These are phyloP conservation scores for Clarireedia monteithiana DNA, from an alignment of 2,329 filamentous ascomycete genomes.

Conservation along the genomic window DNA sequence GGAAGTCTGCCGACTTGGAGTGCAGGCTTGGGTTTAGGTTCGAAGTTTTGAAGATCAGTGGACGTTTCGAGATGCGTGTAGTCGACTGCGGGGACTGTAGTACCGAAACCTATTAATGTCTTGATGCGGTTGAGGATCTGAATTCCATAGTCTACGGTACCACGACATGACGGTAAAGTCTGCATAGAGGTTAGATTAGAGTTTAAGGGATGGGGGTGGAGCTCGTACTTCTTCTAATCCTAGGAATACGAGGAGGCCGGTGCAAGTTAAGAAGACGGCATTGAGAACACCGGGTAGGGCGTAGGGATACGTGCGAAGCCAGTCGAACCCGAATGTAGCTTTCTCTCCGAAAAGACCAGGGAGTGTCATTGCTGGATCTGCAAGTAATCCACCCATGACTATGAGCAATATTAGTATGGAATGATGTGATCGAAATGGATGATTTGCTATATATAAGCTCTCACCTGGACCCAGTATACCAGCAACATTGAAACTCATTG, in stretches of 20 bases:
- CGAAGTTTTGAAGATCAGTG: background rate
- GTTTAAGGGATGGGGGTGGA: background rate
- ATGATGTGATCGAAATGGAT: background rate
- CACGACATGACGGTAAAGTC: slow-evolving; percentile 7
- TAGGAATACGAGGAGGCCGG: slow-evolving; percentile 27
- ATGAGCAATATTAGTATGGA: slow-evolving; percentile 3
- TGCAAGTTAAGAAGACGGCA: slow-evolving; percentile 25
- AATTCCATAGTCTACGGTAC: slow-evolving; percentile 4
- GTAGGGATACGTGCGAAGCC: slow-evolving; percentile 34
- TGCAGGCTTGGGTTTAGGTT: background rate
- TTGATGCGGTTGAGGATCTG: slow-evolving; percentile 3
- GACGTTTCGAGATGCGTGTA: slow-evolving; percentile 12
- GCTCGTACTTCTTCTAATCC: slow-evolving; percentile 26
- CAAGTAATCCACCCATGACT: slow-evolving; percentile 35
- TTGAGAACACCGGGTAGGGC: slow-evolving; percentile 35
- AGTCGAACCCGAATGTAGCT: slow-evolving; percentile 29
- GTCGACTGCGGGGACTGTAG: slow-evolving; percentile 4
- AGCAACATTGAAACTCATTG: slow-evolving; percentile 60
- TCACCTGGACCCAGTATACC: slow-evolving; percentile 48
- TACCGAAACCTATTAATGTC: slow-evolving; percentile 1
- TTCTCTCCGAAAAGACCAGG: slow-evolving; percentile 27
- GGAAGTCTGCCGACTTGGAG: slow-evolving; percentile 10
- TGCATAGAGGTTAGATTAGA: background rate
- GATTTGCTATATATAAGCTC: background rate
- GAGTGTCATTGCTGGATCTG: slow-evolving; percentile 33